phyloP scores from a whole-genome alignment of 2,329 filamentous ascomycete genomes.

The Cladosporium phlei region DNA sequence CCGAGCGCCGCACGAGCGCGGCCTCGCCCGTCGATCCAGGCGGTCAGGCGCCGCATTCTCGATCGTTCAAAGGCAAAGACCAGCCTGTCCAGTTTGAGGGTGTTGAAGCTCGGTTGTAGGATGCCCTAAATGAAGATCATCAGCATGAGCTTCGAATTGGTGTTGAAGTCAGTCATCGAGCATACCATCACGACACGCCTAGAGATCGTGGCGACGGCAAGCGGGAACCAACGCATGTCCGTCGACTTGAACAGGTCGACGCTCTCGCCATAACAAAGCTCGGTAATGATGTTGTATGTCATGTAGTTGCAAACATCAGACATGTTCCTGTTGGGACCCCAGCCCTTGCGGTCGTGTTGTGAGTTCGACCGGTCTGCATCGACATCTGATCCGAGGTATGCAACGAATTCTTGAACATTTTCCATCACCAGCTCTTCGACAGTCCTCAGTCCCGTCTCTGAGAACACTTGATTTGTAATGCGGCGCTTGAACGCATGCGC shows the following conservation, averaged over 20 bases:
- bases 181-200: neutral
- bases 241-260: constrained; percentile 27
- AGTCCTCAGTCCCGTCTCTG: constrained; percentile 22
- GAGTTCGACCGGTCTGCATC: neutral
- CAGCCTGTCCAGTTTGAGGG: neutral
- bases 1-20: constrained; percentile 22
- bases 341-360: constrained; percentile 16
- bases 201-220: neutral
- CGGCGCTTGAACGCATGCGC: neutral
- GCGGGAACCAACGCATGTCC: constrained; percentile 14
- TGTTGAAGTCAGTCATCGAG: neutral
- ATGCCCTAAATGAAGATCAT: neutral
- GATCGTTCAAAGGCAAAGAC: neutral
- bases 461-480: constrained; percentile 12
- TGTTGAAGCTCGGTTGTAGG: constrained; percentile 20
- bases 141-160: neutral
- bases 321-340: constrained; percentile 22
- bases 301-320: constrained; percentile 29
- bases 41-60: neutral
- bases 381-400: neutral
- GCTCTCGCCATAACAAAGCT: constrained; percentile 27
- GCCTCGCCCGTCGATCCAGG: constrained; percentile 17
- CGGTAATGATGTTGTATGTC: constrained; percentile 28
- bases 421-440: constrained; percentile 12
- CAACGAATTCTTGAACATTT: neutral